A percentile compares a stretch with the other conserved stretches of the same genome.
Conservation (phyloP, 805 yeast species). For the Brettanomyces anomalus region DNA sequence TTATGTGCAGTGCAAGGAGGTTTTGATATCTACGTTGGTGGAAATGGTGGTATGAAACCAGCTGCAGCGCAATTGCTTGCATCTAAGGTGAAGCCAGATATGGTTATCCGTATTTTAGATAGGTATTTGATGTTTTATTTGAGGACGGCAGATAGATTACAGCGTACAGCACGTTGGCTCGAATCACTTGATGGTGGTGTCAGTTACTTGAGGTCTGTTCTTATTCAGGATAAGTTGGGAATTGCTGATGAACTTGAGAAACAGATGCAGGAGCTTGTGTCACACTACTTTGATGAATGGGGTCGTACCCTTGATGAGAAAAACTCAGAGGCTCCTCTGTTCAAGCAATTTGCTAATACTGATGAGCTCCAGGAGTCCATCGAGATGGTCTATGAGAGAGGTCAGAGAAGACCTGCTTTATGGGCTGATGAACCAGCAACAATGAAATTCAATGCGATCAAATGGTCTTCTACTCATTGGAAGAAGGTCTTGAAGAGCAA, state of each 20-base stretch:
- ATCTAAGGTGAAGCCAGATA: slow-evolving; percentile 27
- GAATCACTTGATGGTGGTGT: slow-evolving; percentile 29
- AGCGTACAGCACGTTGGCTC: slow-evolving; percentile 32
- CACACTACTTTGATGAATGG: slow-evolving; percentile 30
- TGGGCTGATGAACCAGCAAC: slow-evolving; percentile 23
- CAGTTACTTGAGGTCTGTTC: slow-evolving; percentile 26
- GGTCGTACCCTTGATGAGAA: slow-evolving; percentile 17
- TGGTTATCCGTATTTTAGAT: slow-evolving; percentile 28
- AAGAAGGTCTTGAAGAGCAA: slow-evolving; percentile 17
- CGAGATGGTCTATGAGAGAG: slow-evolving; percentile 27
- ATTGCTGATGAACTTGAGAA: slow-evolving; percentile 25
- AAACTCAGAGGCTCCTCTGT: slow-evolving; percentile 15
- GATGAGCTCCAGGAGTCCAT: slow-evolving; percentile 22
- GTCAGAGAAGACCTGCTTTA: slow-evolving; percentile 28
- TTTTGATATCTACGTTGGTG: slow-evolving; percentile 29
- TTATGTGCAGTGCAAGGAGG: slow-evolving; percentile 29
- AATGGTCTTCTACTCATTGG: slow-evolving; percentile 27
- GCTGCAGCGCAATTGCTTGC: slow-evolving; percentile 28
- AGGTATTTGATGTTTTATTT: slow-evolving; percentile 31
- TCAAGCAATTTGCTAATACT: slow-evolving; percentile 27
- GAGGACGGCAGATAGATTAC: slow-evolving; percentile 29
- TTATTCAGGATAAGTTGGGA: slow-evolving; percentile 28
- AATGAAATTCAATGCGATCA: slow-evolving; percentile 20
- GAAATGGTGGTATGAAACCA: slow-evolving; percentile 33
- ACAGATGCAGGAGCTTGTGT: slow-evolving; percentile 26